Base-by-base conservation (phyloP, 176 grass and related monocot species). In the Triticum monococcum region DNA sequence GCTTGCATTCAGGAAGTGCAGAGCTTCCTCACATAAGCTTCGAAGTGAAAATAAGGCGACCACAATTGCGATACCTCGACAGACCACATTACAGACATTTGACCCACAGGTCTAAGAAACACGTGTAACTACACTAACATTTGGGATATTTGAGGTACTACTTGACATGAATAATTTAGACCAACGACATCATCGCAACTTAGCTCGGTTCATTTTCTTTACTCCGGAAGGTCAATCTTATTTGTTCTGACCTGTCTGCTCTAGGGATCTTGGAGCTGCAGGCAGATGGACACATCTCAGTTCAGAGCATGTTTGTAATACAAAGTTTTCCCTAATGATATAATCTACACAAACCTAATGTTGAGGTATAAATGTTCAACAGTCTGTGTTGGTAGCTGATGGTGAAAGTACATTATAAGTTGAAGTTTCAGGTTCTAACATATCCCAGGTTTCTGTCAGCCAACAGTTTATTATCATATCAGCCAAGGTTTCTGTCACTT, bases 211-310 rank as follows among this genome's bases (percentile, higher is more conserved):
- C 22, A 54, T 64, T 57, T 67, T 8, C 5, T 9, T 8, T 38
- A 18, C 2, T 36, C 17, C 38, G 24, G 86, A 40, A 24, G 38
- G 48, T 68, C 38, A 35, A 72, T 35, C 28, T 81, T 78, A 85
- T 65, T 85, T 85, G 82, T 28, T 91, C 82, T 91, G 86, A 32
- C 86, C 77, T 88, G 86, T 77, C 54, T 82, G 90, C 77, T 88
- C 86, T 16, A 88, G 45, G n/a, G 52, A 71, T 85, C 86, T 85
- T 54, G 90, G 90, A 63, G 86, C 90, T 88, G 90, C 82, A 88
- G 54, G 56, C 24, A 82, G 17, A 81, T 56, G 52, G 9, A 52
- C 54, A 81, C 30, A 66, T 68, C 72, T 91, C 24, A 88, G 70
- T 80, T 57, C 43, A 84, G 70, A 71, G 10, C 71, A 72, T 40